Percentiles rank a stretch among this genome's conserved stretches.
Conservation (phyloP, 2,329 filamentous ascomycete species). For the Colletotrichum graminicola region DNA sequence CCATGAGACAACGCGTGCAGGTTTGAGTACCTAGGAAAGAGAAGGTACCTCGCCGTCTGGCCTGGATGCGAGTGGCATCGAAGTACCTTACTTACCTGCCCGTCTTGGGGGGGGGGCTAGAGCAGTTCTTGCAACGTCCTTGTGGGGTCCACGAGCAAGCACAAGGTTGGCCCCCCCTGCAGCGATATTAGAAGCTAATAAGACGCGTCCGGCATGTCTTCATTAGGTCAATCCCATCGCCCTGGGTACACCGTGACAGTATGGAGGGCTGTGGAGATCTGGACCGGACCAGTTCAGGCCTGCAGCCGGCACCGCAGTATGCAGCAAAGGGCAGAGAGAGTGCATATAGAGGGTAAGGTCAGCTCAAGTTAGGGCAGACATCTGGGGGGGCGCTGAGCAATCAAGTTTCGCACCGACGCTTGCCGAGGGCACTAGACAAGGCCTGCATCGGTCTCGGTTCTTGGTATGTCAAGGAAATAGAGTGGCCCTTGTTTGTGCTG, state of each 20-base stretch:
- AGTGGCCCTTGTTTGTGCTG: background rate
- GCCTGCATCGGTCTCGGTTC: slow-evolving; percentile 17
- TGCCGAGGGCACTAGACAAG: slow-evolving; percentile 26
- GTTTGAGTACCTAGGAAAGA: slow-evolving; percentile 2
- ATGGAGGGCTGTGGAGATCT: slow-evolving; percentile 38
- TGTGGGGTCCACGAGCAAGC: slow-evolving; percentile 13
- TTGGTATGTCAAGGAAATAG: slow-evolving; percentile 6
- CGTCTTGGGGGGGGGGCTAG: slow-evolving; percentile 25
- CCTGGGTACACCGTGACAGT: slow-evolving; percentile 42
- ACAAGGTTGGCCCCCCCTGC: slow-evolving; percentile 36
- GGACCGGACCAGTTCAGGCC: slow-evolving; percentile 34
- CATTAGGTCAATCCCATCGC: slow-evolving; percentile 42
- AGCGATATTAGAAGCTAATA: slow-evolving; percentile 42
- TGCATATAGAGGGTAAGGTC: slow-evolving; percentile 20
- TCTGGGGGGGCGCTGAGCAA: slow-evolving; percentile 6
- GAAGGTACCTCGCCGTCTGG: slow-evolving; percentile 25
- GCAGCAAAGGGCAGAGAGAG: slow-evolving; percentile 23
- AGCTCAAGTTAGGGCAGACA: slow-evolving; percentile 4
- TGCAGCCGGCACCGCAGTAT: slow-evolving; percentile 36
- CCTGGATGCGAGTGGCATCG: slow-evolving; percentile 24
- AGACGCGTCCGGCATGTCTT: slow-evolving; percentile 43
- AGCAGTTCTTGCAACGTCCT: slow-evolving; percentile 32
- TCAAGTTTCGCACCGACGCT: slow-evolving; percentile 36
- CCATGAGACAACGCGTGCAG: slow-evolving; percentile 15
- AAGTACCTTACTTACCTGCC: slow-evolving; percentile 40